Evolutionary conservation across 2,329 filamentous ascomycete species (phyloP), one percentile per base, ranked within the genome.

Genomic region (Arachnopeziza araneosa): DNA sequence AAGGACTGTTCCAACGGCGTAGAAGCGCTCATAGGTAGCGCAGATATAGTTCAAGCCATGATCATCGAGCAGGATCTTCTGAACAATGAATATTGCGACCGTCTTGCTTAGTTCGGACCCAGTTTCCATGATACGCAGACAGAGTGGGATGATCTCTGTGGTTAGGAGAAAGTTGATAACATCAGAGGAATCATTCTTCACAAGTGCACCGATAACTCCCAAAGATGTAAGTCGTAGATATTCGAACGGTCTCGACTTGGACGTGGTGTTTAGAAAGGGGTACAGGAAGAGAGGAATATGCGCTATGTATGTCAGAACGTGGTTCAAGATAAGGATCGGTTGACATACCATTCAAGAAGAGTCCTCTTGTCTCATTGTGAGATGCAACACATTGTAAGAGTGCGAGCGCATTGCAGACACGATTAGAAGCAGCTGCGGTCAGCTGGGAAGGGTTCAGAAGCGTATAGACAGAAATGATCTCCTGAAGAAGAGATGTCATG

Each of bases 131-230:
- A 99, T 99, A 63, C 95, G 88, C 52, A 99, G 86, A 75, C 95
- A 99, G 14, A 99, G 84, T 10, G 95, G 95, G 60, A 99, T 99
- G 68, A 99, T 99, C 77, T 99, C 95, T 30, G 95, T 99, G 1
- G 95, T 98, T 54, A 99, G 82, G 57, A 99, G 87, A 74, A 99
- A 99, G 79, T 98, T 98, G 79, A 99, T 99, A 62, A 98, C 95
- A 72, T 98, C 95, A 21, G 91, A 93, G 2, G 93, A 97, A 77
- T 99, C 95, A 72, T 99, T 99, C 83, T 99, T 99, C 62, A 99
- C 95, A 52, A 99, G 81, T 1, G 95, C 95, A 60, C 95, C 95
- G 67, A 99, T 98, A 30, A 99, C 95, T 57, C 95, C 95, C 23
- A 99, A 84, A 21, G 93, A 97, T 0, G 95, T 99, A 36, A 99